Evolutionary conservation across 352 stramenopile genomes (phyloP).

Genomic region (Pythium sp.): DNA sequence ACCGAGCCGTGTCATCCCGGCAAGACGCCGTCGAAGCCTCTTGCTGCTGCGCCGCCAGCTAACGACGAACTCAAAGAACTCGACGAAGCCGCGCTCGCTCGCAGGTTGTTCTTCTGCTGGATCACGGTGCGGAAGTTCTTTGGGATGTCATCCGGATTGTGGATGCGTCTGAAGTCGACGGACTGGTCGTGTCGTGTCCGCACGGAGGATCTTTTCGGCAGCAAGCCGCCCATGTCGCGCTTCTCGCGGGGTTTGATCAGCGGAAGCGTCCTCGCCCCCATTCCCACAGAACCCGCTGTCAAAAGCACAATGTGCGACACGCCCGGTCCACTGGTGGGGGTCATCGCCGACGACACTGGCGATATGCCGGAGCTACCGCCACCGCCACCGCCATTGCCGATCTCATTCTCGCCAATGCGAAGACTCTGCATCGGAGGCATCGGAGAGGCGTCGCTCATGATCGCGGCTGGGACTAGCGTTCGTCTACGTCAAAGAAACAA

Average conservation of each 20-base stretch:
- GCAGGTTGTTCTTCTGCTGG: conserved; percentile 44
- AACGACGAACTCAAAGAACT: not conserved
- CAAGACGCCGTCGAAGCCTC: conserved; percentile 11
- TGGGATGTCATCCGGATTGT: conserved; percentile 68
- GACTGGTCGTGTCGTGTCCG: conserved; percentile 60
- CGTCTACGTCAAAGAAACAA: conserved; percentile 5
- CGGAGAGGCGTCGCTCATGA: conserved; percentile 9
- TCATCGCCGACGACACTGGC: not conserved
- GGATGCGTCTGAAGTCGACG: conserved; percentile 63
- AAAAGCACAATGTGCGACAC: conserved; percentile 8
- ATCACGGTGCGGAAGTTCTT: conserved; percentile 68
- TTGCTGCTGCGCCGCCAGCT: not conserved
- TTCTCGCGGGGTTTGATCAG: conserved; percentile 56
- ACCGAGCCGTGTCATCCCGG: not conserved
- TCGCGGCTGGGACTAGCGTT: conserved; percentile 12
- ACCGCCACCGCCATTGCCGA: not conserved
- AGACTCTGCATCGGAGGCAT: conserved; percentile 14
- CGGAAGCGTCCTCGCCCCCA: conserved; percentile 38
- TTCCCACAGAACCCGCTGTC: conserved; percentile 23
- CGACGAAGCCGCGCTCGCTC: conserved; percentile 8
- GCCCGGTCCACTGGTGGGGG: not conserved
- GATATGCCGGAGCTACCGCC: not conserved
- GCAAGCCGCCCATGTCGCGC: conserved; percentile 56
- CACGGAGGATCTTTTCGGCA: conserved; percentile 65
- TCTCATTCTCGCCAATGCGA: conserved; percentile 5